Evolutionary conservation across 1,284 basidiomycete genomes (phyloP).

Genomic region (Ustanciosporium gigantosporum): DNA sequence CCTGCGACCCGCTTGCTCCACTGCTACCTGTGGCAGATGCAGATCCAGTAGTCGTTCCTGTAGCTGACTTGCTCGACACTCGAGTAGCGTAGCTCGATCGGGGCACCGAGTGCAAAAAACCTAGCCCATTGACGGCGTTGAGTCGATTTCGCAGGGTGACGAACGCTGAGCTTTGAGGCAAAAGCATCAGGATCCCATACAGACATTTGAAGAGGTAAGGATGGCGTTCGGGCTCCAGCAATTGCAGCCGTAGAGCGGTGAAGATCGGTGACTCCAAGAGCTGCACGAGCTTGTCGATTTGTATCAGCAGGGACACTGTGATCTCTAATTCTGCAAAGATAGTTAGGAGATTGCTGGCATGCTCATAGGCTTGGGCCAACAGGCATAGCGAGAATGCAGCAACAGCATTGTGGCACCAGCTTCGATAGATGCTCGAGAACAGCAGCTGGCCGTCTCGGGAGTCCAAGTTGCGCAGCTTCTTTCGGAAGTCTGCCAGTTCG

Average conservation of each 20-base stretch:
- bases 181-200: conserved; percentile 93
- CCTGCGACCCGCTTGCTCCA: conserved; percentile 4
- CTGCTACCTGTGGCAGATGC: conserved; percentile 2
- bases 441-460: conserved; percentile 84
- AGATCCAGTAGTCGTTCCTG: not conserved
- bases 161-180: conserved; percentile 96
- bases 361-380: conserved; percentile 96
- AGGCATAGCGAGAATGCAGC: conserved; percentile 94
- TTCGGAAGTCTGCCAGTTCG: conserved; percentile 89
- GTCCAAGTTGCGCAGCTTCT: conserved; percentile 87
- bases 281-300: conserved; percentile 97
- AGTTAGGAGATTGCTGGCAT: conserved; percentile 92
- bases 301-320: conserved; percentile 89
- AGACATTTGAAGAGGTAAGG: conserved; percentile 96
- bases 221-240: conserved; percentile 94
- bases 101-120: conserved; percentile 84
- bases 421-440: conserved; percentile 89
- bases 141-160: conserved; percentile 90
- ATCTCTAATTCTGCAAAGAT: conserved; percentile 94
- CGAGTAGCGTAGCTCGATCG: conserved; percentile 61
- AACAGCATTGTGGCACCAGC: conserved; percentile 98
- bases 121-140: conserved; percentile 90
- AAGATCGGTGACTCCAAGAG: conserved; percentile 97
- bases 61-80: conserved; percentile 2
- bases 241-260: conserved; percentile 92